Evolutionary conservation across 768 basidiomycete species (phyloP), one percentile per base, ranked within the genome.

Genomic region (Sutorius australiensis): DNA sequence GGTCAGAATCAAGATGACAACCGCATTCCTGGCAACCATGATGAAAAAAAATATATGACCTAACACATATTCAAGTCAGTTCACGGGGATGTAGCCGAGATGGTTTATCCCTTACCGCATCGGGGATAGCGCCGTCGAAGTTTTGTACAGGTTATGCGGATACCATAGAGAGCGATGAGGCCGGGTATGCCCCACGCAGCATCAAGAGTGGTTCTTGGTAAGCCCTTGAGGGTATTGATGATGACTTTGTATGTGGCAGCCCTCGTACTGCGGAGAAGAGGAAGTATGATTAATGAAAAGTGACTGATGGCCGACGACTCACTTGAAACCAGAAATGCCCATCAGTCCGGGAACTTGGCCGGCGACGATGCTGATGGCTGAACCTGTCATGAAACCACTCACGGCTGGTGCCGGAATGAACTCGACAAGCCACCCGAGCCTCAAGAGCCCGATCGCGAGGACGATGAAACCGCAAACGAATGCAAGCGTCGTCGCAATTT

Each of bases 311-410:
- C 0, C 16, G n/a, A 28, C 14, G 46, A 74, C 86, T 62, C 55
- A 91, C 90, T 89, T 79, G 67, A 97, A 91, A 27, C 85, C 86
- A 49, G 82, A 77, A 50, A 92, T 88, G 21, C 95, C 97, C 77
- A 99, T 83, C 41, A 99, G 69, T 0, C 86, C 88, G 2, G 95
- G 93, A 5, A 97, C 78, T 72, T 99, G 95, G 32, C 92, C 84
- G 16, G 84, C 78, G 14, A 84, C 86, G 61, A 98, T 98, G 67
- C 77, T 94, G 72, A 98, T 83, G 33, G 95, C 95, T n/a, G 90
- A 94, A 17, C 95, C 95, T 0, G 95, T 98, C 94, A 99, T 97
- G 74, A 95, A 91, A 17, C 87, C 88, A 60, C 85, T 87, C 54
- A 92, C 86, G 3, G 89, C 90, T 3, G 89, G 88, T 7, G 82